A percentile compares a stretch with the other conserved stretches of the same genome.
Evolutionary conservation across 164 flowering plant species (phyloP).

Genomic region (Annona squamosa): DNA sequence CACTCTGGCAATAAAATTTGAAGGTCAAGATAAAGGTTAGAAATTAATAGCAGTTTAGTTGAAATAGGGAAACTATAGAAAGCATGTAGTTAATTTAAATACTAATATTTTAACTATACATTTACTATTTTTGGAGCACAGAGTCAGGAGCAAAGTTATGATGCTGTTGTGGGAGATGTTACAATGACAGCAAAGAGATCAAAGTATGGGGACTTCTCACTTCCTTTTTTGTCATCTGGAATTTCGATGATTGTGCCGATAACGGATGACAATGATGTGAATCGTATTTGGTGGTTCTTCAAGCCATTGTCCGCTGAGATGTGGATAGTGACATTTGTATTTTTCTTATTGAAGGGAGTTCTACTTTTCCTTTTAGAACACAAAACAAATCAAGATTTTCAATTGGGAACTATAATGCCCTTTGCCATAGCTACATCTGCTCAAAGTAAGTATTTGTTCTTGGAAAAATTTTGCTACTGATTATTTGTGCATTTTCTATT

Average conservation of each 20-base stretch:
- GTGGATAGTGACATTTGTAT: constrained; percentile 1
- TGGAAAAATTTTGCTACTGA: not conserved
- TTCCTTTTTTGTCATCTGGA: constrained; percentile 38
- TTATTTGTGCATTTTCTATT: not conserved
- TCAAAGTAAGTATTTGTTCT: constrained; percentile 11
- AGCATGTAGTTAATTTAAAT: not conserved
- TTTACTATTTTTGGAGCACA: not conserved
- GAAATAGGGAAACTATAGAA: not conserved
- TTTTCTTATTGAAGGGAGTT: constrained; percentile 6
- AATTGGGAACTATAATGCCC: not conserved
- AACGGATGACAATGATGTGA: not conserved
- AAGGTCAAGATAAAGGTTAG: not conserved
- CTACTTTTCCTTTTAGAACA: constrained; percentile 11
- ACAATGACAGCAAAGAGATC: constrained; percentile 28
- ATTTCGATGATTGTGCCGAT: constrained; percentile 36
- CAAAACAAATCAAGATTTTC: not conserved
- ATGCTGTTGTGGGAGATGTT: constrained; percentile 11
- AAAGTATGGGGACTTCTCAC: constrained; percentile 31
- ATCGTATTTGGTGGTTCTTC: constrained; percentile 4
- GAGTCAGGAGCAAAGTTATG: constrained; percentile 1
- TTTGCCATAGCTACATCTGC: constrained; percentile 6
- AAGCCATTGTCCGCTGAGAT: constrained; percentile 5
- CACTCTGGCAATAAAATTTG: not conserved
- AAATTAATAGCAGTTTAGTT: too few relatives aligned
- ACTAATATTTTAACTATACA: not conserved